These are phyloP conservation scores for Pulveroboletus sp. DNA, from an alignment of 768 basidiomycete species.

Conservation along the genomic window DNA sequence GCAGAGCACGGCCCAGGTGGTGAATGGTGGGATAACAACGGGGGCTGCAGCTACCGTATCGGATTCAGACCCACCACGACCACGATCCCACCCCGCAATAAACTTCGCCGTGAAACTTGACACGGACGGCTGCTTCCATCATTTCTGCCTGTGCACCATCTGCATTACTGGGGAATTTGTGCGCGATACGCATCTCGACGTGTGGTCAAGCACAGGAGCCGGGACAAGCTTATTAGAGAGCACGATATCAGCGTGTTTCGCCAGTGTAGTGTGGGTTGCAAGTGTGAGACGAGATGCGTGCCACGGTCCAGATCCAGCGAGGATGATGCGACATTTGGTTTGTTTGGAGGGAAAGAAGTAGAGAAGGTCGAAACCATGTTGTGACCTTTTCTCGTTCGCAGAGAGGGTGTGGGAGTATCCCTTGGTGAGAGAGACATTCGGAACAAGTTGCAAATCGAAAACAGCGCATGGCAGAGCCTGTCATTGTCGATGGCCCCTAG, in stretches of 20 bases:
- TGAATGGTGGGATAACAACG: slow-evolving; percentile 97
- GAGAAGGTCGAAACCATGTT: slow-evolving; percentile 23
- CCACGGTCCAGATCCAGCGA: slow-evolving; percentile 94
- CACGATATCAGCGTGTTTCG: slow-evolving; percentile 78
- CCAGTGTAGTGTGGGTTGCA: slow-evolving; percentile 79
- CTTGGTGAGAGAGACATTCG: slow-evolving; percentile 37
- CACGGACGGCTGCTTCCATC: slow-evolving; percentile 91
- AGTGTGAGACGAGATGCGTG: slow-evolving; percentile 90
- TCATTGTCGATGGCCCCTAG: slow-evolving; percentile 72
- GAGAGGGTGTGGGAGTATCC: slow-evolving; percentile 11
- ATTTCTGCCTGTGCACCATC: slow-evolving; percentile 93
- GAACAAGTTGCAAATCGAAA: slow-evolving; percentile 70
- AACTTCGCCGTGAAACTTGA: slow-evolving; percentile 22
- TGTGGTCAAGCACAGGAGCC: slow-evolving; percentile 68
- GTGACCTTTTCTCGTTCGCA: slow-evolving; percentile 37
- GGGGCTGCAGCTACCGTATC: slow-evolving; percentile 71
- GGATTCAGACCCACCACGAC: slow-evolving; percentile 44
- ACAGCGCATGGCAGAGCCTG: slow-evolving; percentile 68
- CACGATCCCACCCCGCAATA: not conserved
- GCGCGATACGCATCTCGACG: slow-evolving; percentile 82
- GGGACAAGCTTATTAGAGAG: slow-evolving; percentile 98
- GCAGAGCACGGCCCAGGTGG: slow-evolving; percentile 42
- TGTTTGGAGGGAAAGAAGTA: slow-evolving; percentile 15
- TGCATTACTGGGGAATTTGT: slow-evolving; percentile 96
- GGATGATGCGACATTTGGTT: slow-evolving; percentile 67